Evolutionary conservation across 805 yeast genomes (phyloP).

Genomic region (Cyberlindnera subsufficiens): DNA sequence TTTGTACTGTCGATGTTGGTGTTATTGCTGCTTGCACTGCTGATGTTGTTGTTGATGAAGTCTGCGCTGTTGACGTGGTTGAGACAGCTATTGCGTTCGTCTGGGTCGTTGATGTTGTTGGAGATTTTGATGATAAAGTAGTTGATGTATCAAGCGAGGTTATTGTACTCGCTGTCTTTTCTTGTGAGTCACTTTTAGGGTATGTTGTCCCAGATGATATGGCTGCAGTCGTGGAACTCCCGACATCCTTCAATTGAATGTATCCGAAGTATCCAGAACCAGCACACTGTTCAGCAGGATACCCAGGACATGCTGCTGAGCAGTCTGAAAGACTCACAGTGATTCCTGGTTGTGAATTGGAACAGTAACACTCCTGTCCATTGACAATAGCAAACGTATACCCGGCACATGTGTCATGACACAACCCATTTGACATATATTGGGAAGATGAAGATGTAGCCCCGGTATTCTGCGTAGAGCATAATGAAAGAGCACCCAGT

Average conservation of each 20-base stretch:
- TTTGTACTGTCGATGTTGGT: too few species aligned
- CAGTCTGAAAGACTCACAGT: slow-evolving; percentile 32
- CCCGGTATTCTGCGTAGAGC: slow-evolving; percentile 18
- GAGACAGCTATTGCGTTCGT: slow-evolving; percentile 2
- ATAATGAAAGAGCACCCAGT: slow-evolving; percentile 8
- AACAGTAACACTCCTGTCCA: slow-evolving; percentile 36
- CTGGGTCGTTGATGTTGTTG: slow-evolving; percentile 6
- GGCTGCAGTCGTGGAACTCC: slow-evolving; percentile 12
- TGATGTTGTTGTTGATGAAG: slow-evolving; percentile 6
- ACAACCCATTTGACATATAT: slow-evolving; percentile 37
- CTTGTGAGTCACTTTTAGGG: slow-evolving; percentile 4
- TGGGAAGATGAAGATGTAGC: slow-evolving; percentile 9
- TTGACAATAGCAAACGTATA: slow-evolving; percentile 45
- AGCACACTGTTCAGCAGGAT: slow-evolving; percentile 33
- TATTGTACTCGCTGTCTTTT: slow-evolving; percentile 10
- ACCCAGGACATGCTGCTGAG: slow-evolving; percentile 37
- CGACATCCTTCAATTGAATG: slow-evolving; percentile 21
- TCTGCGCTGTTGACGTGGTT: slow-evolving; percentile 4
- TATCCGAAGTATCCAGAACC: slow-evolving; percentile 37
- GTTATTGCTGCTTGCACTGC: slow-evolving; percentile 8
- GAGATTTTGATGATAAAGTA: slow-evolving; percentile 7
- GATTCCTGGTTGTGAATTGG: slow-evolving; percentile 31
- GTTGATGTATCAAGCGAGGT: slow-evolving; percentile 5
- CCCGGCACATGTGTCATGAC: slow-evolving; percentile 31
- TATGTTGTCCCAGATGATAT: slow-evolving; percentile 15